phyloP scores from a whole-genome alignment of 2,329 filamentous ascomycete genomes.

The Didymella exigua region DNA sequence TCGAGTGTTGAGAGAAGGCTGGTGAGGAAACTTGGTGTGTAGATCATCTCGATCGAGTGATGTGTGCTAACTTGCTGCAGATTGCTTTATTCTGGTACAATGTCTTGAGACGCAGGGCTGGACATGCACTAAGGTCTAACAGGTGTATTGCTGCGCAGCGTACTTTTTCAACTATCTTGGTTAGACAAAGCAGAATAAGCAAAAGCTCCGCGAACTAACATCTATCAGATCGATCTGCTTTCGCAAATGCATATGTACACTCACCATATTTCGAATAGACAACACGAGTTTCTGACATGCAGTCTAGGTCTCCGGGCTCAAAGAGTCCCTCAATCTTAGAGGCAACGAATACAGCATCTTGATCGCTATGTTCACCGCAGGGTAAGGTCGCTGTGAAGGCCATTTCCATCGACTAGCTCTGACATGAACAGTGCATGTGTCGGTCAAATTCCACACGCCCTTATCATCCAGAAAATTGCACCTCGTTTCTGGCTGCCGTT shows the following conservation, averaged over 20 bases:
- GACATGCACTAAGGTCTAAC: not conserved
- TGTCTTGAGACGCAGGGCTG: not conserved
- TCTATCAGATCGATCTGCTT: conserved; percentile 29
- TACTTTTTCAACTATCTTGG: conserved; percentile 44
- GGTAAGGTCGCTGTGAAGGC: conserved; percentile 12
- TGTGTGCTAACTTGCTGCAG: conserved; percentile 15
- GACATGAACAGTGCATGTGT: conserved; percentile 27
- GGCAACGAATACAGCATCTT: conserved; percentile 41
- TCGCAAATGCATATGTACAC: conserved; percentile 38
- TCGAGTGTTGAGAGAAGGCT: conserved; percentile 28
- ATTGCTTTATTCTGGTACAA: conserved; percentile 35
- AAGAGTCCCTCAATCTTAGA: conserved; percentile 30
- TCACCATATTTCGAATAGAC: not conserved
- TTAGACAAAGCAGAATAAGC: conserved; percentile 1
- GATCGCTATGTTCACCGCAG: conserved; percentile 37
- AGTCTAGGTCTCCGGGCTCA: conserved; percentile 31
- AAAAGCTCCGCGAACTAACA: not conserved
- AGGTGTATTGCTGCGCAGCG: conserved; percentile 39
- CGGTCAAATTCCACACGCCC: conserved; percentile 38
- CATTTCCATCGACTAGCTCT: not conserved
- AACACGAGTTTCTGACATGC: not conserved
- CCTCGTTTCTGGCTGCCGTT: conserved; percentile 40
- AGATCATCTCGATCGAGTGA: not conserved
- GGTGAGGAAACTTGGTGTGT: conserved; percentile 36
- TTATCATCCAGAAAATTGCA: conserved; percentile 36